phyloP scores from a whole-genome alignment of 441 rosid species.

The Syzygium malaccense region DNA sequence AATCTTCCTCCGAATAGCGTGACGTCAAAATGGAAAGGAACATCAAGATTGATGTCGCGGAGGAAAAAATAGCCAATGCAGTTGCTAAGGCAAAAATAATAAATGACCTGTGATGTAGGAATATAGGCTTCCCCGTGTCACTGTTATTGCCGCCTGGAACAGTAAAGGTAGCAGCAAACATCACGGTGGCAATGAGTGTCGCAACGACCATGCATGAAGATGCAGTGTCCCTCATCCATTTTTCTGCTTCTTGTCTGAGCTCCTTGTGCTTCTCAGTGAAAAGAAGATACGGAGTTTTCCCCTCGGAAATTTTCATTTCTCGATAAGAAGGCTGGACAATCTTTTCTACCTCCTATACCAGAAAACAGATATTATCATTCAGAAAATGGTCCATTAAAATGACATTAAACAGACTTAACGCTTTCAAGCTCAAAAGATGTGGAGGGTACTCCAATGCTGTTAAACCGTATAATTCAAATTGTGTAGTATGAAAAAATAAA shows the following conservation, averaged over 20 bases:
- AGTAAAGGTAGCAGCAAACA: not conserved
- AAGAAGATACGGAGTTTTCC: not conserved
- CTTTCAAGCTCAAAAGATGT: not conserved
- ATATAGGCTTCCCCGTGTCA: not conserved
- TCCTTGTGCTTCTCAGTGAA: not conserved
- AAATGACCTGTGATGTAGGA: not conserved
- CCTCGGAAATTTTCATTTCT: not conserved
- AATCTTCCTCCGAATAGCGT: not conserved
- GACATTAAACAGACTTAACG: not conserved
- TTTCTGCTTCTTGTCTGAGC: not conserved
- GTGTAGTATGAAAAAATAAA: not conserved
- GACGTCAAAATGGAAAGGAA: conserved; percentile 6
- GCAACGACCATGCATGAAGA: conserved; percentile 2
- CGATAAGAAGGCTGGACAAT: not conserved
- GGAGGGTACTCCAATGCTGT: not conserved
- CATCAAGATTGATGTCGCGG: not conserved
- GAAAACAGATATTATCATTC: not conserved
- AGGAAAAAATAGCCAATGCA: not conserved
- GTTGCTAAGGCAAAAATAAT: not conserved
- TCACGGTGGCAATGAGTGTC: not conserved
- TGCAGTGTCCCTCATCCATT: conserved; percentile 3
- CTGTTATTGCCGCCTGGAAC: not conserved
- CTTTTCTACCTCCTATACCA: not conserved
- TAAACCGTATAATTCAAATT: too few relatives aligned
- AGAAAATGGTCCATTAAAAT: not conserved